phyloP scores from a whole-genome alignment of 192 early-diverging fungal genomes.

The Podila epigama region DNA sequence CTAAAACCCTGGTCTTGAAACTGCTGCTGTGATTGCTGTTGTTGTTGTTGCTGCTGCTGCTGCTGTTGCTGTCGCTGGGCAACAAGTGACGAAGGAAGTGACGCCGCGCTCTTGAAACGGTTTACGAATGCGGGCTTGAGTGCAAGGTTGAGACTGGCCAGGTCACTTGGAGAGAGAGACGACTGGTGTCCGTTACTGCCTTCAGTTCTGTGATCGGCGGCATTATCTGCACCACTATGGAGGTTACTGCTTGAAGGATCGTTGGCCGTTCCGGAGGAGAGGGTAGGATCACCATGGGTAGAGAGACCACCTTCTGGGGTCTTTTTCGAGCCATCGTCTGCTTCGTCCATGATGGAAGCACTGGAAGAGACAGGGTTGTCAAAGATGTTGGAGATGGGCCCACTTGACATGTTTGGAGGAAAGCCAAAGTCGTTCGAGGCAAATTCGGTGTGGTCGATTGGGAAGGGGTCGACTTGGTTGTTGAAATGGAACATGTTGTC shows the following conservation, averaged over 20 bases:
- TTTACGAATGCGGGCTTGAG: slow-evolving; percentile 36
- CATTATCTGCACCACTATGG: neutral
- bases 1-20: slow-evolving; percentile 13
- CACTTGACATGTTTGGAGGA: slow-evolving; percentile 26
- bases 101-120: slow-evolving; percentile 26
- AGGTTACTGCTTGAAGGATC: no score
- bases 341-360: neutral
- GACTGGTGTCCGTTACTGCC: slow-evolving; percentile 4
- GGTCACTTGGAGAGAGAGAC: slow-evolving; percentile 6
- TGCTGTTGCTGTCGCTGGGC: neutral
- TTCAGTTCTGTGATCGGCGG: neutral
- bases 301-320: neutral
- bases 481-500: slow-evolving; percentile 41
- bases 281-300: neutral
- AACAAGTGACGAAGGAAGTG: neutral
- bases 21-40: slow-evolving; percentile 2
- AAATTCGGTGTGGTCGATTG: slow-evolving; percentile 46
- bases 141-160: slow-evolving; percentile 17
- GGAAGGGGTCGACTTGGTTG: slow-evolving; percentile 31
- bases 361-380: slow-evolving; percentile 12
- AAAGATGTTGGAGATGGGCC: slow-evolving; percentile 26
- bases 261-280: no score
- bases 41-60: slow-evolving; percentile 12
- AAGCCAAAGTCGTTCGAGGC: slow-evolving; percentile 41
- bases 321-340: neutral